Evolutionary conservation across 306 rosid genomes (phyloP), one percentile per base, ranked within the genome.

Genomic region (Hylodesmum podocarpum): DNA sequence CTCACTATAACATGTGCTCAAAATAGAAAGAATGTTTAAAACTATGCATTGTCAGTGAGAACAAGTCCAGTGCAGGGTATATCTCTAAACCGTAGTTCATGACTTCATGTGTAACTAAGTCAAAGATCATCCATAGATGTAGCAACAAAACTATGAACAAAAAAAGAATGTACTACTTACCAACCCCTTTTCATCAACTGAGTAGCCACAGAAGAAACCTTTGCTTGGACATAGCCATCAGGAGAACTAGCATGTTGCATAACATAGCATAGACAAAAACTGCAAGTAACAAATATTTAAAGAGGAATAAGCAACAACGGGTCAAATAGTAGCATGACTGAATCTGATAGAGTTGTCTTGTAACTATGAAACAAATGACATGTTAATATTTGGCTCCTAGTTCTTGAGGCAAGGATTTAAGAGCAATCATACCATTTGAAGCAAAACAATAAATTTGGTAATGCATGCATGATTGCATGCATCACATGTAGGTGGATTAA

Each of bases 161-260:
- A 19, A 54, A 77, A 41, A 71, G 39, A 50, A 55, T 25, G 74
- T 12, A 5, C 70, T 69, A 78, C 89, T 82, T 85, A 94, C 98
- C 98, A 94, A 73, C 95, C 98, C 88, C 98, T 90, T 89, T 94
- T 94, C 89, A 94, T 84, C 85, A 94, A 85, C 80, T 92, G 98
- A 81, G 95, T 84, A 75, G 98, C 97, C 76, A 94, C 97, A 14
- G 97, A 89, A 78, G 98, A 89, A 75, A 92, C 95, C 87, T 94
- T 94, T 72, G 79, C 86, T 86, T 90, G 96, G 73, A 94, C 97
- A 84, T 81, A 94, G 61, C 88, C 82, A 81, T 92, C 96, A 3
- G 89, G 85, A 78, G 91, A 90, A 77, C 82, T 86, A 57, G 97
- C 97, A 78, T 90, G 95, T 77, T 91, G 95, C 98, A 94, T 86